Evolutionary conservation across 768 basidiomycete species (phyloP), one percentile per base, ranked within the genome.

Genomic region (Amanita brunnescens): DNA sequence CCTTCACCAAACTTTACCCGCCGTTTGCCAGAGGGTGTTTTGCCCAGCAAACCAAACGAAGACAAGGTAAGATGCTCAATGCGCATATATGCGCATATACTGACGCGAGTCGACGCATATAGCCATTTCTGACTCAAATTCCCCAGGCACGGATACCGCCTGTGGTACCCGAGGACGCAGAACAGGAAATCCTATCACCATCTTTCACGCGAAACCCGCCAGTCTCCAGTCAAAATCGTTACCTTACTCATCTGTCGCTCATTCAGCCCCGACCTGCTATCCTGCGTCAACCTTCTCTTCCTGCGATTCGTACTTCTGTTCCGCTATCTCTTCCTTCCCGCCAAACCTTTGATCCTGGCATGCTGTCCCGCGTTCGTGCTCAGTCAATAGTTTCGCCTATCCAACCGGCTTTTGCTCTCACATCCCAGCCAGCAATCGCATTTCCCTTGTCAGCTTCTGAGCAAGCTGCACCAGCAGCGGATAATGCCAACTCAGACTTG

Each of bases 261-360:
- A 1, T 34, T n/a, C 42, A 4, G 3, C 2, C 33, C 30, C 50
- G 42, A 6, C 41, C 26, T n/a, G n/a, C 50, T 5, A 29, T 51
- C 29, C 21, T 33, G 14, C 50, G 50, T 9, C 41, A 51, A 26
- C 50, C 50, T 35, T 51, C 50, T 35, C 50, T 51, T 18, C 50
- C 50, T 3, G 32, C 44, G 5, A 30, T 51, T 18, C 30, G 50
- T 18, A 32, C 41, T 5, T 43, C 41, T 16, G 13, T 26, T 3
- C 35, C 21, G 21, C 5, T 23, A 9, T 39, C 47, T 39, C 37
- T 29, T 1, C 2, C 14, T 30, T 14, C 13, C 10, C 23, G 13
- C n/a, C 49, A 50, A 30, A 13, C 40, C 2, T 34, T 26, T 21
- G 33, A 23, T 24, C 18, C 32, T 5, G 9, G 12, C 29, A 9